Conservation (phyloP, 805 yeast species). For the Debaryomyces tyrocola region DNA sequence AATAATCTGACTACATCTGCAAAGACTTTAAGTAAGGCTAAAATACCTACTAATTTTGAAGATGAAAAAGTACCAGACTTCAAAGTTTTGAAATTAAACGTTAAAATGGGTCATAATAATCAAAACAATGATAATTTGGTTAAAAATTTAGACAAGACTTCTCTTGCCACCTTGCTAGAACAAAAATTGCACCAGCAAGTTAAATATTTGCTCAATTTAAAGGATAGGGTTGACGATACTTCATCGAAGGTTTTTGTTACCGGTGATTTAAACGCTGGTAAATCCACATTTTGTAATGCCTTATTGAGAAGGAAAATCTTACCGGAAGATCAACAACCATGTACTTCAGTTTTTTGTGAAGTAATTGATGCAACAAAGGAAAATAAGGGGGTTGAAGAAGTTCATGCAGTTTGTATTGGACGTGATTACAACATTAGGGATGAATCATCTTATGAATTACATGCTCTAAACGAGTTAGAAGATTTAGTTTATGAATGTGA, state of each 20-base stretch:
- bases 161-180: conserved; percentile 68
- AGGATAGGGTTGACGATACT: conserved; percentile 85
- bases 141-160: conserved; percentile 61
- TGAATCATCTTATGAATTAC: conserved; percentile 63
- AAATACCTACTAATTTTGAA: conserved; percentile 14
- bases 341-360: conserved; percentile 95
- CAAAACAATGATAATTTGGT: conserved; percentile 42
- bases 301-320: conserved; percentile 70
- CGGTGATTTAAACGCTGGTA: conserved; percentile 96
- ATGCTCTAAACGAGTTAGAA: conserved; percentile 55
- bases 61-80: conserved; percentile 39
- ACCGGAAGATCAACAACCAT: conserved; percentile 98
- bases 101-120: conserved; percentile 50
- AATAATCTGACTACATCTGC: conserved; percentile 27
- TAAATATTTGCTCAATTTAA: conserved; percentile 67
- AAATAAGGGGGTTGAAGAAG: conserved; percentile 79
- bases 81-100: conserved; percentile 60
- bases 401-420: conserved; percentile 80
- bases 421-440: conserved; percentile 51
- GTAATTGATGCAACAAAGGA: conserved; percentile 75
- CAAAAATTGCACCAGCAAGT: conserved; percentile 64
- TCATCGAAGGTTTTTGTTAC: conserved; percentile 93
- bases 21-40: conserved; percentile 10
- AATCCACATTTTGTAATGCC: conserved; percentile 93
- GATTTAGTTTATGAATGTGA: conserved; percentile 75